Evolutionary conservation across 179 eudicot genomes (phyloP).

Genomic region (Silene noctiflora): DNA sequence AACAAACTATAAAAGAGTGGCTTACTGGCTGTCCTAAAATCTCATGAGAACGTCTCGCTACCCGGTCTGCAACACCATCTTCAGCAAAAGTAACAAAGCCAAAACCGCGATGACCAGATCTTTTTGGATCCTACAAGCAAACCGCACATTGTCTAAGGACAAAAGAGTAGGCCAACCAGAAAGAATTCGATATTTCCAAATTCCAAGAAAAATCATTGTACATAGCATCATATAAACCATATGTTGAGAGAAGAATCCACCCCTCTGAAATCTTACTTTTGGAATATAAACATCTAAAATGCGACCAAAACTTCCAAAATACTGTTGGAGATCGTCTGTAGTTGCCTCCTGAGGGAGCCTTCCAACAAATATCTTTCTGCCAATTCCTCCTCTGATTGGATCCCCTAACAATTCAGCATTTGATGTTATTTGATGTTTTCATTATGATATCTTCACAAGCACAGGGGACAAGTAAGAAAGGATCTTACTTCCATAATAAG

Average conservation of each 20-base stretch:
- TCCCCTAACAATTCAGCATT: constrained; percentile 39
- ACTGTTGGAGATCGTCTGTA: constrained; percentile 80
- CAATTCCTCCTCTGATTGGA: constrained; percentile 60
- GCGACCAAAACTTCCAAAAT: constrained; percentile 94
- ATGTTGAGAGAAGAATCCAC: not conserved
- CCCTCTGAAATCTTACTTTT: constrained; percentile 50
- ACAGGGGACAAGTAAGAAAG: not conserved
- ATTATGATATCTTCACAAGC: not conserved
- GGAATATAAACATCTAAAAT: constrained; percentile 89
- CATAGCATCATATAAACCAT: not conserved
- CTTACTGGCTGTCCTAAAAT: constrained; percentile 93
- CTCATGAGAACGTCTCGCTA: constrained; percentile 87
- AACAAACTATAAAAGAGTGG: not conserved
- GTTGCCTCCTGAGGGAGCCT: constrained; percentile 96
- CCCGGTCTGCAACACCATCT: constrained; percentile 93
- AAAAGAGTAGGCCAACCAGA: not conserved
- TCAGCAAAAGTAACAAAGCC: constrained; percentile 98
- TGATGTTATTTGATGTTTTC: not conserved
- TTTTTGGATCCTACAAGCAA: constrained; percentile 74
- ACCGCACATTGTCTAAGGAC: constrained; percentile 1
- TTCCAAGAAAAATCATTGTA: not conserved
- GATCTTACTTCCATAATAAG: constrained; percentile 83
- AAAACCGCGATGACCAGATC: constrained; percentile 96
- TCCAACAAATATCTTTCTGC: constrained; percentile 92
- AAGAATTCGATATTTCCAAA: not conserved